A percentile compares a stretch with the other conserved stretches of the same genome.
phyloP scores from a whole-genome alignment of 2,329 filamentous ascomycete genomes.

The Nothophaeocryptopus gaeumannii region DNA sequence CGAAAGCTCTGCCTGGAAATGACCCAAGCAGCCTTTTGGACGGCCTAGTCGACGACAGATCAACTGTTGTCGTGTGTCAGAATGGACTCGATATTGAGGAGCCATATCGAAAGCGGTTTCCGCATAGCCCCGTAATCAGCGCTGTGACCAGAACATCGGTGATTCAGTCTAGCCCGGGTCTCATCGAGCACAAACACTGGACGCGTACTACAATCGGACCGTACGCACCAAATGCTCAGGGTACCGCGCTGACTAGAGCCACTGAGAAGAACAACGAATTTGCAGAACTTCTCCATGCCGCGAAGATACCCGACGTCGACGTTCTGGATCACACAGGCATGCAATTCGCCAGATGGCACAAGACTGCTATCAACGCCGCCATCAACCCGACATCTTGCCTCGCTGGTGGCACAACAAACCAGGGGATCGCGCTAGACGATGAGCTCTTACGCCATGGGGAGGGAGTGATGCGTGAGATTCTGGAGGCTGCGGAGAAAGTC shows the following conservation, averaged over 20 bases:
- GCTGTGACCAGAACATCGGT: constrained; percentile 68
- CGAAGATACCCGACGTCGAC: constrained; percentile 63
- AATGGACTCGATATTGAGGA: constrained; percentile 70
- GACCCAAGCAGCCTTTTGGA: constrained; percentile 60
- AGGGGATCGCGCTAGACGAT: constrained; percentile 61
- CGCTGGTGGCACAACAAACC: constrained; percentile 61
- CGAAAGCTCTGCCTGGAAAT: constrained; percentile 64
- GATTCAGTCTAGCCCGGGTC: constrained; percentile 62
- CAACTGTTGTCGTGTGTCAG: constrained; percentile 65
- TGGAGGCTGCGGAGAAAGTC: constrained; percentile 60
- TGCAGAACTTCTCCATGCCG: constrained; percentile 53
- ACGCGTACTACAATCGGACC: constrained; percentile 68
- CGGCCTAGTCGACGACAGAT: constrained; percentile 54
- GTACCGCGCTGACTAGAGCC: constrained; percentile 13
- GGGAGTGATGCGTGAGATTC: constrained; percentile 68
- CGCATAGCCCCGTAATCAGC: constrained; percentile 58
- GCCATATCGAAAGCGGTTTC: constrained; percentile 62
- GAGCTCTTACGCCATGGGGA: constrained; percentile 61
- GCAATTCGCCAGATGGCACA: constrained; percentile 71
- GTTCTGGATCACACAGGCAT: constrained; percentile 62
- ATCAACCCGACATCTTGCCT: constrained; percentile 71
- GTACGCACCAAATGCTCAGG: constrained; percentile 51
- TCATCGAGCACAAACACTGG: constrained; percentile 69
- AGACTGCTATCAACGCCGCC: constrained; percentile 71
- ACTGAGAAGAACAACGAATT: constrained; percentile 41